Conservation (phyloP, 1,284 basidiomycete species). For the Cutaneotrichosporon arboriforme region DNA sequence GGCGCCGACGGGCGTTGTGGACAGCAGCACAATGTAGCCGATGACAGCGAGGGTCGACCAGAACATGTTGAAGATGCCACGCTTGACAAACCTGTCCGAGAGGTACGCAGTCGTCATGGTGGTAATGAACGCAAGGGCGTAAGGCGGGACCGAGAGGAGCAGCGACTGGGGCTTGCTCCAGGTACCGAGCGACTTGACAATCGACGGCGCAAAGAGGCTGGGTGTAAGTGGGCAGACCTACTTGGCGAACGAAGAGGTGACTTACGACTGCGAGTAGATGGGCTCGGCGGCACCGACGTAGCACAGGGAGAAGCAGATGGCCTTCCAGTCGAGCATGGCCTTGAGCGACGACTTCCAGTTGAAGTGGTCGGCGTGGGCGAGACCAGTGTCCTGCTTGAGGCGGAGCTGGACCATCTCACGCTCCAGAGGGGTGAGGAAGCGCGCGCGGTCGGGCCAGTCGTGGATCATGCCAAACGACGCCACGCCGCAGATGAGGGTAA, state of each 20-base stretch:
- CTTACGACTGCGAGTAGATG: slow-evolving; percentile 44
- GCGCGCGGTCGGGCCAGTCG: slow-evolving; percentile 50
- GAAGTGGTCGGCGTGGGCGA: slow-evolving; percentile 41
- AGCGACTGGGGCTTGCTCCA: slow-evolving; percentile 46
- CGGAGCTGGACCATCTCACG: slow-evolving; percentile 42
- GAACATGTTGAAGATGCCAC: slow-evolving; percentile 50
- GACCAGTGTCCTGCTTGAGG: slow-evolving; percentile 45
- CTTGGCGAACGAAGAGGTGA: neutral
- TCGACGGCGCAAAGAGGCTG: slow-evolving; percentile 48
- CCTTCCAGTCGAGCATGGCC: slow-evolving; percentile 45
- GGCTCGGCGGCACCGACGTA: slow-evolving; percentile 47
- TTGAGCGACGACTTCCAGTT: slow-evolving; percentile 11
- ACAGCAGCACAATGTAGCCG: slow-evolving; percentile 43
- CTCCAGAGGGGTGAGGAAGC: slow-evolving; percentile 48
- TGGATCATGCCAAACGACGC: slow-evolving; percentile 46
- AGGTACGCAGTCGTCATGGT: slow-evolving; percentile 48
- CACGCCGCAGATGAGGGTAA: slow-evolving; percentile 45
- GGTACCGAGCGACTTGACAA: slow-evolving; percentile 47
- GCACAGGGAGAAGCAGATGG: slow-evolving; percentile 39
- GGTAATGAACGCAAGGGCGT: slow-evolving; percentile 51
- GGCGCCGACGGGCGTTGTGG: slow-evolving; percentile 19
- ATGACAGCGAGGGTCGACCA: slow-evolving; percentile 45
- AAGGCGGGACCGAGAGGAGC: slow-evolving; percentile 48
- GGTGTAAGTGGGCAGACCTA: too few species aligned
- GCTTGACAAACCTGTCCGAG: slow-evolving; percentile 43